These are phyloP conservation scores for Emmonsiellopsis sp. DNA, from an alignment of 2,329 filamentous ascomycete species.

Conservation along the genomic window DNA sequence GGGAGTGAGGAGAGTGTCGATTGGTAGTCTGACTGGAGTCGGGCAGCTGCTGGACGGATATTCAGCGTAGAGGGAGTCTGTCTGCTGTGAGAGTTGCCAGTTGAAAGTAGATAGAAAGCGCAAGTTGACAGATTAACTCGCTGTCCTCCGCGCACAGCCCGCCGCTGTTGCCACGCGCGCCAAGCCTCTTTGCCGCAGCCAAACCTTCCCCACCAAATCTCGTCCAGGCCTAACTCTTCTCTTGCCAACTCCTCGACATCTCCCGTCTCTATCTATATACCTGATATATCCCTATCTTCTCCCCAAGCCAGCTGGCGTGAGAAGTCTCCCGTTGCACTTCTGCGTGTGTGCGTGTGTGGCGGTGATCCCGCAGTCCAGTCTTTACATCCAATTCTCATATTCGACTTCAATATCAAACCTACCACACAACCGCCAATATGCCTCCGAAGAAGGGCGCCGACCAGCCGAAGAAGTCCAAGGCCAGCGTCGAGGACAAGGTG, in stretches of 20 bases:
- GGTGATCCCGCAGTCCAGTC: too few species aligned
- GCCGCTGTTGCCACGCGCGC: background rate
- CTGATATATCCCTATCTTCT: too few species aligned
- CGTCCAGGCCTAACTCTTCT: background rate
- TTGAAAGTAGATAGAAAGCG: background rate
- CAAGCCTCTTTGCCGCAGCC: background rate
- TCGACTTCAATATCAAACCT: background rate
- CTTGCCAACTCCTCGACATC: background rate
- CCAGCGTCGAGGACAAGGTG: slow-evolving; percentile 68
- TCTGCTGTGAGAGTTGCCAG: too few species aligned
- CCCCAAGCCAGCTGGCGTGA: too few species aligned
- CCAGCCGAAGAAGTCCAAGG: slow-evolving; percentile 41
- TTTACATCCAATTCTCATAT: too few species aligned
- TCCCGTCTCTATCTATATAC: too few species aligned
- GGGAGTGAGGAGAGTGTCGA: background rate
- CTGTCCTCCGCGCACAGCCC: background rate
- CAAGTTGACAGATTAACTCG: background rate
- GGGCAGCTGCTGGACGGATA: too few species aligned
- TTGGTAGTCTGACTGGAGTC: too few species aligned
- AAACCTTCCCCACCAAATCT: background rate
- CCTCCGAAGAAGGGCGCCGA: slow-evolving; percentile 37
- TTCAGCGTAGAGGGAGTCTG: too few species aligned
- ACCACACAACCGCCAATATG: slow-evolving; percentile 29
- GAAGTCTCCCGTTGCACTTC: too few species aligned
- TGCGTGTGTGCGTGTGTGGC: too few species aligned